Evolutionary conservation across 768 basidiomycete genomes (phyloP), one percentile per base, ranked within the genome.

Genomic region (Mycena floridula): DNA sequence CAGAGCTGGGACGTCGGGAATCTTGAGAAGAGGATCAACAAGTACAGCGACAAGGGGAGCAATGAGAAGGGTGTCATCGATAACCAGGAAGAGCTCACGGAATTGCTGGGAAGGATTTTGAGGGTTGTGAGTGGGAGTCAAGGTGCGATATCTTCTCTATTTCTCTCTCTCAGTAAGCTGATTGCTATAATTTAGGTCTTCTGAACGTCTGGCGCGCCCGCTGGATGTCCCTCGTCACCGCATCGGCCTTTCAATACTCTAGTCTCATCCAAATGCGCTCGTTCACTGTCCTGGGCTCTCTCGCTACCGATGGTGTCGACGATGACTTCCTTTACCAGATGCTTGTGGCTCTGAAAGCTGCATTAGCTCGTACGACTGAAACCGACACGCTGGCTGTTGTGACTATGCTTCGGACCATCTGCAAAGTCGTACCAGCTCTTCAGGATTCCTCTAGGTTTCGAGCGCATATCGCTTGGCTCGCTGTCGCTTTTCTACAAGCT

Each of bases 281-380:
- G 0, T 95, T 94, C 60, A 77, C 87, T 25, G 81, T 85, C 3
- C 74, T 96, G 7, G 88, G 88, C 3, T 73, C 77, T n/a, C 73
- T 94, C n/a, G 83, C 89, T 13, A 77, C 77, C 3, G 76, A 84
- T 2, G 89, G 92, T 21, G 86, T 93, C 32, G 93, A 96, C 51
- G 93, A 94, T 49, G 93, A 96, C 58, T 79, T 93, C 51, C 69
- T 95, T 43, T 95, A 94, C 54, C 93, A 96, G 58, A 90, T 95
- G 63, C 77, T 94, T 7, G 86, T 93, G 5, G 89, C 93, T 1
- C 82, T 94, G 61, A 79, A 77, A 50, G 82, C 75, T 0, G 85
- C 87, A 0, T 65, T 95, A 15, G 59, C 64, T 8, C 79, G 82
- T 53, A 73, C 81, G n/a, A 78, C 75, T 24, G 83, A 85, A 54